Evolutionary conservation across 2,329 filamentous ascomycete species (phyloP).

Genomic region (Metarhizium humberi): DNA sequence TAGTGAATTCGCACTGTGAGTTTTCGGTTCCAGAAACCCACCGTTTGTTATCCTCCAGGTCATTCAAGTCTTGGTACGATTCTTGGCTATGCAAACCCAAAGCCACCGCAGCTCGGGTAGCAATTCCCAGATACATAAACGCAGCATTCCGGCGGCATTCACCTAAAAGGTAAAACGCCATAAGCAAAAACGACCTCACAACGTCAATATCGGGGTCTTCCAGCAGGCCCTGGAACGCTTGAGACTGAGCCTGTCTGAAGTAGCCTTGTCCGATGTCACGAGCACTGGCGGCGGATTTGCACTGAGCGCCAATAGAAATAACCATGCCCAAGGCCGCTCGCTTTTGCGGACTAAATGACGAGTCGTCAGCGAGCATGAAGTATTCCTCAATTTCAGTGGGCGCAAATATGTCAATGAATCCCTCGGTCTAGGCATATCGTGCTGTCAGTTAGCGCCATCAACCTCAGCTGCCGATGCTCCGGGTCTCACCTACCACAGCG

Average conservation of each 20-base stretch:
- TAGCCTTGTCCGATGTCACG: constrained; percentile 26
- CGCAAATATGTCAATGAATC: constrained; percentile 23
- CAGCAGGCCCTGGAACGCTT: constrained; percentile 20
- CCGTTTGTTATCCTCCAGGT: constrained; percentile 11
- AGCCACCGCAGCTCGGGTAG: constrained; percentile 45
- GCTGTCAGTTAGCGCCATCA: constrained; percentile 5
- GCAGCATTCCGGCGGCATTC: constrained; percentile 50
- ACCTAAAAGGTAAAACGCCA: constrained; percentile 51
- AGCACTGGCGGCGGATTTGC: constrained; percentile 17
- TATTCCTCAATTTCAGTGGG: constrained; percentile 17
- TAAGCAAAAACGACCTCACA: constrained; percentile 41
- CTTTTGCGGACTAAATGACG: constrained; percentile 3
- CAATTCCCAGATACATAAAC: constrained; percentile 55
- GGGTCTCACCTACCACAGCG: constrained; percentile 10
- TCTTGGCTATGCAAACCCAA: constrained; percentile 40
- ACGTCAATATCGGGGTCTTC: constrained; percentile 46
- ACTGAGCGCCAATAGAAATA: constrained; percentile 16
- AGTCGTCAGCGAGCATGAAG: constrained; percentile 7
- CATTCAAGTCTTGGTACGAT: constrained; percentile 16
- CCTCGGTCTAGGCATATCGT: constrained; percentile 17
- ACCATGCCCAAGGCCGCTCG: constrained; percentile 28
- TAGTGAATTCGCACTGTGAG: background rate
- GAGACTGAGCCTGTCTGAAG: constrained; percentile 17
- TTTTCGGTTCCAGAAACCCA: constrained; percentile 7
- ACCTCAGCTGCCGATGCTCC: background rate